Evolutionary conservation across 164 flowering plant genomes (phyloP).

Genomic region (Liquidambar formosana): DNA sequence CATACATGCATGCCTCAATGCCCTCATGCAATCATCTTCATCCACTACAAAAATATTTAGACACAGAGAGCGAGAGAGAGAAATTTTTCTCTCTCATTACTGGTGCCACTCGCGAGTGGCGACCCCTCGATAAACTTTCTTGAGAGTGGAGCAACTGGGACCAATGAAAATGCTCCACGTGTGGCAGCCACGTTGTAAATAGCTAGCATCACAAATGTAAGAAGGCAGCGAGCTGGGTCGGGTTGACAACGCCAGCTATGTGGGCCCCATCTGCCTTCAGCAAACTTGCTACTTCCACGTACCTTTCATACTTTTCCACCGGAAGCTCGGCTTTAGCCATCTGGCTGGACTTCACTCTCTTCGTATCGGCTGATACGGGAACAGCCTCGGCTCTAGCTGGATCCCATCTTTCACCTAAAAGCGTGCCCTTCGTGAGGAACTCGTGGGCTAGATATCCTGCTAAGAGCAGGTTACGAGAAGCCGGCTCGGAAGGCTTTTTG

Average conservation of each 20-base stretch:
- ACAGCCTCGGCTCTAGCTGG: slow-evolving; percentile 18
- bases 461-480: slow-evolving; percentile 13
- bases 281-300: slow-evolving; percentile 21
- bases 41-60: too few species aligned
- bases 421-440: slow-evolving; percentile 20
- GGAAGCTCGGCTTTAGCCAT: not conserved
- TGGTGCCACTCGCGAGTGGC: too few species aligned
- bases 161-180: too few species aligned
- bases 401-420: slow-evolving; percentile 18
- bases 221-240: slow-evolving; percentile 15
- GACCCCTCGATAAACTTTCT: too few species aligned
- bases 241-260: slow-evolving; percentile 24
- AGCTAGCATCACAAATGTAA: too few species aligned
- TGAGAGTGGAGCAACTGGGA: too few species aligned
- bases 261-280: slow-evolving; percentile 22
- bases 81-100: too few species aligned
- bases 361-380: not conserved
- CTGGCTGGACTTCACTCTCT: not conserved
- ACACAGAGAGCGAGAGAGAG: too few species aligned
- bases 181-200: too few species aligned
- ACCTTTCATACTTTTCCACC: slow-evolving; percentile 8
- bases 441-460: slow-evolving; percentile 27
- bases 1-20: too few species aligned
- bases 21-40: too few species aligned
- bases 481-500: not conserved